A percentile compares a stretch with the other conserved stretches of the same genome.
phyloP scores from a whole-genome alignment of 2,329 filamentous ascomycete genomes.

The Colletotrichum higginsianum region DNA sequence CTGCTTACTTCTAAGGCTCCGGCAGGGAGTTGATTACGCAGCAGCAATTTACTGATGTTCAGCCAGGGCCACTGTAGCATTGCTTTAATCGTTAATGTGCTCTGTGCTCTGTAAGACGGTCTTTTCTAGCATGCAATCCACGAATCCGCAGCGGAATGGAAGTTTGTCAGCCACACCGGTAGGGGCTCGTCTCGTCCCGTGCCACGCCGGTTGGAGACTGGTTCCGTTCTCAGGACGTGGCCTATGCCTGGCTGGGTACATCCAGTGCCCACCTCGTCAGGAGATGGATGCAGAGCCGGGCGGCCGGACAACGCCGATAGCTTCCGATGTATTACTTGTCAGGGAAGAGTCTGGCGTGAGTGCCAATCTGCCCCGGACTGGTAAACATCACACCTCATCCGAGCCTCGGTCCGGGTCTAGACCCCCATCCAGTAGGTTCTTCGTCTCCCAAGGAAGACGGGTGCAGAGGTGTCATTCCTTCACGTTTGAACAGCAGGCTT shows the following conservation, averaged over 20 bases:
- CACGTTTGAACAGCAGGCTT: neutral
- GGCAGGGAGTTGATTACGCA: too few species aligned
- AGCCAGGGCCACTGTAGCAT: too few species aligned
- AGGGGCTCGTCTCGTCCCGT: neutral
- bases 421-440: neutral
- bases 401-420: neutral
- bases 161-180: neutral
- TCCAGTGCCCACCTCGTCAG: slow-evolving; percentile 4
- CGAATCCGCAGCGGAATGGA: too few species aligned
- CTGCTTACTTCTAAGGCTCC: too few species aligned
- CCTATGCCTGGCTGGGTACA: slow-evolving; percentile 8
- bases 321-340: neutral
- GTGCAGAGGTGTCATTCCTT: too few species aligned
- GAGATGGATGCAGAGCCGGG: neutral
- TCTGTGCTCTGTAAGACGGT: too few species aligned
- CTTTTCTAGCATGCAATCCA: neutral
- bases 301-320: neutral
- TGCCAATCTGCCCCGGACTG: too few species aligned
- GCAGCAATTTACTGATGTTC: too few species aligned
- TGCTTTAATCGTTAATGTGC: too few species aligned
- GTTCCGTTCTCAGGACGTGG: slow-evolving; percentile 16
- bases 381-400: too few species aligned
- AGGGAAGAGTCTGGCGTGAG: too few species aligned
- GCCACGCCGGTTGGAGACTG: neutral
- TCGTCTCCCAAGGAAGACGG: too few species aligned